A percentile compares a stretch with the other conserved stretches of the same genome.
Conservation (phyloP, 1,284 basidiomycete species). For the Sanghuangporus sanghuang region DNA sequence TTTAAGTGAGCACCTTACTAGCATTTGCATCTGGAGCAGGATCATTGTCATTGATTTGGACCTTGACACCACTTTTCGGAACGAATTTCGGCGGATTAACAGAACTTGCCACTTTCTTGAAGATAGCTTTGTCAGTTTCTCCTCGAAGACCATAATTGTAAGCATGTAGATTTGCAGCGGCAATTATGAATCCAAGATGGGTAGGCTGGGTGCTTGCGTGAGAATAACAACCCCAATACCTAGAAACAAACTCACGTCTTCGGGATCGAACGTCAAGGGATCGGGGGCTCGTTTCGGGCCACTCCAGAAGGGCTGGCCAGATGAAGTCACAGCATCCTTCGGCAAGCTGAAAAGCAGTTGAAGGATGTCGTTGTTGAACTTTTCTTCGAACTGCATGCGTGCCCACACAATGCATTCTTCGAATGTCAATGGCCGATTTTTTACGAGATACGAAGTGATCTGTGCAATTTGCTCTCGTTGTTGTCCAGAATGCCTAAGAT, state of each 20-base stretch:
- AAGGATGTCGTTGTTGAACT: constrained; percentile 91
- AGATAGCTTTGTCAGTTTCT: constrained; percentile 73
- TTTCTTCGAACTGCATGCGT: constrained; percentile 91
- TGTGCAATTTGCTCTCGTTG: constrained; percentile 89
- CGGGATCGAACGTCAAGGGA: constrained; percentile 80
- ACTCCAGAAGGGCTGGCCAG: constrained; percentile 95
- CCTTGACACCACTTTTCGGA: constrained; percentile 89
- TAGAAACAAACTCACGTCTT: constrained; percentile 57
- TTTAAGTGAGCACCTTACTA: constrained; percentile 5
- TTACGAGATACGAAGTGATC: constrained; percentile 88
- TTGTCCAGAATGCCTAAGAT: constrained; percentile 85
- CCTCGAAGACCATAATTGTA: constrained; percentile 98
- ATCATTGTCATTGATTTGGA: constrained; percentile 95
- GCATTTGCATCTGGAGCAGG: constrained; percentile 54
- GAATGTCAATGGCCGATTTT: constrained; percentile 89
- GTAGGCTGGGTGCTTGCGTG: constrained; percentile 50
- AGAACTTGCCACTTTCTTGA: constrained; percentile 83
- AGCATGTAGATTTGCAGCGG: constrained; percentile 95
- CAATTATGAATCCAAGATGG: constrained; percentile 88
- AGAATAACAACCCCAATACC: neutral
- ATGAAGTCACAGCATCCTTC: constrained; percentile 85
- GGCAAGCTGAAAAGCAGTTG: constrained; percentile 94
- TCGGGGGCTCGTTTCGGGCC: constrained; percentile 99
- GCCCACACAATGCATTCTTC: constrained; percentile 99
- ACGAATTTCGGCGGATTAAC: constrained; percentile 91